A percentile compares a stretch with the other conserved stretches of the same genome.
These are phyloP conservation scores for Phoma sp. DNA, from an alignment of 2,329 filamentous ascomycete species.

Conservation along the genomic window DNA sequence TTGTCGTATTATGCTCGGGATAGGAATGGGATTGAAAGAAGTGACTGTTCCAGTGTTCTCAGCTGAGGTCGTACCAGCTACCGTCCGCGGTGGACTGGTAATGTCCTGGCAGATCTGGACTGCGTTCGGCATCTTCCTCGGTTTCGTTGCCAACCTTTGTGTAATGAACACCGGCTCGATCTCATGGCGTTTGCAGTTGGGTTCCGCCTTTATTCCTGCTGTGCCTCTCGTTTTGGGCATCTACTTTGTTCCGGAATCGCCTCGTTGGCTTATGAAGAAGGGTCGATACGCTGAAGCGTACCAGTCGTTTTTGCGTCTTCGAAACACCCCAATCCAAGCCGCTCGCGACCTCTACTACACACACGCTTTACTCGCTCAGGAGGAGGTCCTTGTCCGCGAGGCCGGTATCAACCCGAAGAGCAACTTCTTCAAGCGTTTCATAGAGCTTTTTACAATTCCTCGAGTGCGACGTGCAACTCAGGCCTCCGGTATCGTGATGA, in stretches of 20 bases:
- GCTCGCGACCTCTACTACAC: slow-evolving; percentile 55
- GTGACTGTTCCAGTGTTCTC: slow-evolving; percentile 56
- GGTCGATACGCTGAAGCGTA: slow-evolving; percentile 48
- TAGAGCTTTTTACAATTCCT: slow-evolving; percentile 72
- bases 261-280: slow-evolving; percentile 49
- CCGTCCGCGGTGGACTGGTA: slow-evolving; percentile 57
- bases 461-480: slow-evolving; percentile 75
- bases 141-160: slow-evolving; percentile 51
- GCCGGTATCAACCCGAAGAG: slow-evolving; percentile 43
- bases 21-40: slow-evolving; percentile 56
- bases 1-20: slow-evolving; percentile 47
- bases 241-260: slow-evolving; percentile 52
- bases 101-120: slow-evolving; percentile 58
- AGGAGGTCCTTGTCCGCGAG: slow-evolving; percentile 43
- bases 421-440: slow-evolving; percentile 52
- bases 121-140: slow-evolving; percentile 56
- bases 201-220: slow-evolving; percentile 49
- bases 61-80: slow-evolving; percentile 57
- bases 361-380: slow-evolving; percentile 47
- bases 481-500: slow-evolving; percentile 82
- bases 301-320: slow-evolving; percentile 47
- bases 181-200: slow-evolving; percentile 51
- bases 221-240: slow-evolving; percentile 49
- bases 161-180: slow-evolving; percentile 48
- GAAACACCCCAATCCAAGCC: slow-evolving; percentile 52